Evolutionary conservation across 208 protist species (phyloP), one percentile per base, ranked within the genome.

Genomic region (Wallacemonas sp.): DNA sequence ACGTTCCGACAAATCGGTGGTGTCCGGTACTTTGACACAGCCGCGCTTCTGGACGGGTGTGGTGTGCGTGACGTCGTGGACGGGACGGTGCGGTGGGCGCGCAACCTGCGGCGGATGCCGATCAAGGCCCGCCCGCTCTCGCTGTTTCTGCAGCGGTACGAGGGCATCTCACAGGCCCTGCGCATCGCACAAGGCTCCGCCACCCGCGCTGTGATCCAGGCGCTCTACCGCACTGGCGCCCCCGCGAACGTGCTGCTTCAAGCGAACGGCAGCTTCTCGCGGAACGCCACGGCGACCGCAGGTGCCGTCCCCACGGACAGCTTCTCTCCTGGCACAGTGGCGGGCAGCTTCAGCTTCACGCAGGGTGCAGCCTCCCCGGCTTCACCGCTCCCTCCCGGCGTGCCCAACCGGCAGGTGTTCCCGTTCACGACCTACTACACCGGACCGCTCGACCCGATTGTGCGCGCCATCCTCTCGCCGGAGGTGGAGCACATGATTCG

Each of bases 1-100:
- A 83, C 80, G 11, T 81, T 81, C 36, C 69, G 83, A 0, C 83
- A 90, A 43, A 77, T 90, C 26, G 83, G 83, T 34, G 83, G 83
- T 1, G 70, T 90, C 43, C 73, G 74, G 41, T 90, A 79, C 70
- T 26, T 90, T 36, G 80, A 87, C 52, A 78, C 61, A 4, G 38
- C 68, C 14, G 63, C 72, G 39, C 70, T 85, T 14, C 71, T 85
- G 61, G 70, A 85, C 30, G 77, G 77, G 32, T 80, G 78, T 55
- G 57, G 68, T 5, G 58, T 78, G 52, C 66, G 67, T 49, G 72
- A 87, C 43, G 46, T 90, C n/a, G 74, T 79, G 44, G 60, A 72
- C 19, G 76, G 70, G 39, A 68, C 87, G 19, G 46, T 70, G 38
- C 70, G 56, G 12, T 90, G 81, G 75, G 67, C 80, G 19, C 17